phyloP scores from a whole-genome alignment of 2,329 filamentous ascomycete species.

The Elsinoe australis region DNA sequence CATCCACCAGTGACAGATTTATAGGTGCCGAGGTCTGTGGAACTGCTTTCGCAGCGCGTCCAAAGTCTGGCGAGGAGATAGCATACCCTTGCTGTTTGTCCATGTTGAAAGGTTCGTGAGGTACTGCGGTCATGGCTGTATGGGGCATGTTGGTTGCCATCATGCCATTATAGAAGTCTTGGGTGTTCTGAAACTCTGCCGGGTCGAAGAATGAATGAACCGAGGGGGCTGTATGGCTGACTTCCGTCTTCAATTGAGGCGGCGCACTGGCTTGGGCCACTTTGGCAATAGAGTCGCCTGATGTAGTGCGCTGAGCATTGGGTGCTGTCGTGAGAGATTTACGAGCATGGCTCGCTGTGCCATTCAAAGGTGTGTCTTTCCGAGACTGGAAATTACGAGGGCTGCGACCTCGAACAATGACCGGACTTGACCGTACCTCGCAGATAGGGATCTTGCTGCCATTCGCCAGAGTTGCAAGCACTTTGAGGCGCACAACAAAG shows the following conservation, averaged over 20 bases:
- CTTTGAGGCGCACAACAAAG: constrained; percentile 82
- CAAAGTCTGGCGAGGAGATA: constrained; percentile 45
- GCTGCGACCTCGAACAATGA: constrained; percentile 88
- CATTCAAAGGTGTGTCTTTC: constrained; percentile 82
- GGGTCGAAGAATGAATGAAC: constrained; percentile 34
- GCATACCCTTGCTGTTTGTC: constrained; percentile 25
- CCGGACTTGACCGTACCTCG: constrained; percentile 78
- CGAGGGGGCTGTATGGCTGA: constrained; percentile 34
- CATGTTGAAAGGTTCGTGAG: constrained; percentile 31
- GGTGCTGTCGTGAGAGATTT: constrained; percentile 38
- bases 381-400: constrained; percentile 90
- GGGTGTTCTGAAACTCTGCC: constrained; percentile 35
- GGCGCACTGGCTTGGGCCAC: constrained; percentile 21
- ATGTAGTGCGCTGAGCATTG: constrained; percentile 11
- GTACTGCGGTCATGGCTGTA: constrained; percentile 39
- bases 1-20: constrained; percentile 49
- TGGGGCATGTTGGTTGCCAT: constrained; percentile 20
- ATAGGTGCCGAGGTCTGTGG: constrained; percentile 40
- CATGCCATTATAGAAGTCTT: constrained; percentile 25
- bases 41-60: constrained; percentile 36
- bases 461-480: constrained; percentile 73
- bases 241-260: constrained; percentile 27
- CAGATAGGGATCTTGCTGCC: constrained; percentile 74
- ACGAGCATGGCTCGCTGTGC: constrained; percentile 68
- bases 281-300: constrained; percentile 20